phyloP scores from a whole-genome alignment of 2,329 filamentous ascomycete genomes.

The Hypomyces rosellus region DNA sequence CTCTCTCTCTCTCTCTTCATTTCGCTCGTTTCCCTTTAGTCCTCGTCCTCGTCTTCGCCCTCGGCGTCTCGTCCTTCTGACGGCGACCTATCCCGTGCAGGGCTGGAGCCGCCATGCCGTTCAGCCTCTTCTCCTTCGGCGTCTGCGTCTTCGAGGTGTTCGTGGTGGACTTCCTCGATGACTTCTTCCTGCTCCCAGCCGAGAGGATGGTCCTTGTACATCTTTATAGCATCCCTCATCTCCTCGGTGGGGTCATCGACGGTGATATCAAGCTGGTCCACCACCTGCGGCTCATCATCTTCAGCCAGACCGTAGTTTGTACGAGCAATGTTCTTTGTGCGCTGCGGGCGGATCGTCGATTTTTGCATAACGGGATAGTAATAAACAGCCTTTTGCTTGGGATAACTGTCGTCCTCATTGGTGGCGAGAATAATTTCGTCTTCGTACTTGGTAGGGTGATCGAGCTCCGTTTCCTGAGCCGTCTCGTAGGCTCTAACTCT shows the following conservation, averaged over 20 bases:
- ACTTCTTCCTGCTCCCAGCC: conserved; percentile 36
- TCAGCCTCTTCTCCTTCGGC: conserved; percentile 23
- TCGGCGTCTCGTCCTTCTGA: conserved; percentile 37
- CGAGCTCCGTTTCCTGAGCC: conserved; percentile 49
- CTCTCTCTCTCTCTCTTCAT: neutral
- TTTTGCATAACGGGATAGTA: conserved; percentile 65
- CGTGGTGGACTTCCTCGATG: conserved; percentile 8
- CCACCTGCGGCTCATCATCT: conserved; percentile 44
- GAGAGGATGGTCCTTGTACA: conserved; percentile 48
- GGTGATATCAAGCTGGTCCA: conserved; percentile 51
- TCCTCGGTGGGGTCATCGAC: conserved; percentile 51
- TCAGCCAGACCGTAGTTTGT: conserved; percentile 36
- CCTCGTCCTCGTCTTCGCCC: conserved; percentile 26
- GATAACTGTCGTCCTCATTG: conserved; percentile 46
- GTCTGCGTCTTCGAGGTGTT: conserved; percentile 21
- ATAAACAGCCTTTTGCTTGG: conserved; percentile 52
- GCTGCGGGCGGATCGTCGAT: conserved; percentile 54
- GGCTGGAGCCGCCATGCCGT: conserved; percentile 15
- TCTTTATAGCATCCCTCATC: conserved; percentile 44
- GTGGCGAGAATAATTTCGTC: conserved; percentile 57
- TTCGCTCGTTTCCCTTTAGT: conserved; percentile 1
- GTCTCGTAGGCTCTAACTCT: conserved; percentile 61
- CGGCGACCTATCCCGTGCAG: conserved; percentile 20
- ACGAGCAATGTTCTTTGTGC: conserved; percentile 56
- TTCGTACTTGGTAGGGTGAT: conserved; percentile 54